Evolutionary conservation across 192 early-diverging fungal species (phyloP).

Genomic region (Podila verticillata): DNA sequence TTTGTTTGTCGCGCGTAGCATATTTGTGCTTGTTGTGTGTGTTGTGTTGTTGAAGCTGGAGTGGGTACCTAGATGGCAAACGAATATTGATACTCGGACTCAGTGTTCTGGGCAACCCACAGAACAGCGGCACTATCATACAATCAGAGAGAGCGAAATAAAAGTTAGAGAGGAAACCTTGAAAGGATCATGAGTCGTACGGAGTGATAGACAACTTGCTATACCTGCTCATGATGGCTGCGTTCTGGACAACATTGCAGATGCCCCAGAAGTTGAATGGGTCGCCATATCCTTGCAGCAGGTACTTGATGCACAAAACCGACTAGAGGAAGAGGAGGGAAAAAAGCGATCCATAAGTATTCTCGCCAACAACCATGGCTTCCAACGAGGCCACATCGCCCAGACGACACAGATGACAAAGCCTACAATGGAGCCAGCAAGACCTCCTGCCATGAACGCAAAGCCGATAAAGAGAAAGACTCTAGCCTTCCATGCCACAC

Average conservation of each 20-base stretch:
- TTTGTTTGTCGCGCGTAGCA: neutral
- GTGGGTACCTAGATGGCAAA: constrained; percentile 31
- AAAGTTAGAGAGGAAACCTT: neutral
- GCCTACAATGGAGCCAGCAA: constrained; percentile 65
- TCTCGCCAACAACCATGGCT: neutral
- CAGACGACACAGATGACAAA: neutral
- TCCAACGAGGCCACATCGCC: neutral
- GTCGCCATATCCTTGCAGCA: constrained; percentile 26
- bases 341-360: neutral
- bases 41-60: too few species aligned
- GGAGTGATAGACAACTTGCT: neutral
- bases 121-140: constrained; percentile 36
- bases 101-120: constrained; percentile 51
- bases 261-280: constrained; percentile 41
- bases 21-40: too few species aligned
- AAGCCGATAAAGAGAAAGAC: constrained; percentile 67
- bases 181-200: neutral
- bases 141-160: neutral
- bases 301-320: constrained; percentile 41
- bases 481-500: constrained; percentile 61
- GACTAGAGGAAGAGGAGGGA: constrained; percentile 9
- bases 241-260: constrained; percentile 46
- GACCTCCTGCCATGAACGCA: constrained; percentile 66
- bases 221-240: constrained; percentile 39
- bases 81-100: constrained; percentile 50